phyloP scores from a whole-genome alignment of 108 stramenopile species.

The Fragilariopsis cylindrus region DNA sequence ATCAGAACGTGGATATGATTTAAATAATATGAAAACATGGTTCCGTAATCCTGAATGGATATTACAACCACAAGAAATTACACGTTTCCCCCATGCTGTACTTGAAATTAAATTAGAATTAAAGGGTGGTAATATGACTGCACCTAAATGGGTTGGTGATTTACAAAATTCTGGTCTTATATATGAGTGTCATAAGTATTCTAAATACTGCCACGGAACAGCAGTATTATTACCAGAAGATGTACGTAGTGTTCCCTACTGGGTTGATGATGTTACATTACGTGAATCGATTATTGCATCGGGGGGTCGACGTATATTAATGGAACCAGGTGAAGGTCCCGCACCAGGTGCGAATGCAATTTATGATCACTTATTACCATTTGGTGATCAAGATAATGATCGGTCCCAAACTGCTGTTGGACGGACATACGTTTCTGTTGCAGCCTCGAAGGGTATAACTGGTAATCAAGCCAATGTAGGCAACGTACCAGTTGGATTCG shows the following conservation, averaged over 20 bases:
- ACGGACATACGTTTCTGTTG: constrained; percentile 60
- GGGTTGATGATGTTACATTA: constrained; percentile 93
- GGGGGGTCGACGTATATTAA: constrained; percentile 71
- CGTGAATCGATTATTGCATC: constrained; percentile 88
- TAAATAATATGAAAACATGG: constrained; percentile 88
- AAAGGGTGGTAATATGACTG: constrained; percentile 79
- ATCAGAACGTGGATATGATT: constrained; percentile 91
- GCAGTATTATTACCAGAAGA: constrained; percentile 93
- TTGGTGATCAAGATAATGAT: constrained; percentile 75
- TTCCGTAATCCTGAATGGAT: constrained; percentile 85
- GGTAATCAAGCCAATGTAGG: constrained; percentile 30
- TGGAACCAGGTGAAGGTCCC: constrained; percentile 51
- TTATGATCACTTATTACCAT: constrained; percentile 86
- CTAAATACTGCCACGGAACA: constrained; percentile 85
- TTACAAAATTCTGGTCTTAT: constrained; percentile 88
- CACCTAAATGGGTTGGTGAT: constrained; percentile 93
- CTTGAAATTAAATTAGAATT: constrained; percentile 95
- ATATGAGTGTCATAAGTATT: constrained; percentile 95
- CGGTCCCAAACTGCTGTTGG: constrained; percentile 74
- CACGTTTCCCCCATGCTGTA: constrained; percentile 95
- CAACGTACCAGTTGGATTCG: constrained; percentile 31
- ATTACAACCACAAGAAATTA: constrained; percentile 82
- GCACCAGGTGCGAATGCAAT: constrained; percentile 87
- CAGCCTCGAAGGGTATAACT: constrained; percentile 44
- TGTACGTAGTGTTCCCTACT: constrained; percentile 92